phyloP scores from a whole-genome alignment of 257 asterid genomes.

The Primulina tabacum region DNA sequence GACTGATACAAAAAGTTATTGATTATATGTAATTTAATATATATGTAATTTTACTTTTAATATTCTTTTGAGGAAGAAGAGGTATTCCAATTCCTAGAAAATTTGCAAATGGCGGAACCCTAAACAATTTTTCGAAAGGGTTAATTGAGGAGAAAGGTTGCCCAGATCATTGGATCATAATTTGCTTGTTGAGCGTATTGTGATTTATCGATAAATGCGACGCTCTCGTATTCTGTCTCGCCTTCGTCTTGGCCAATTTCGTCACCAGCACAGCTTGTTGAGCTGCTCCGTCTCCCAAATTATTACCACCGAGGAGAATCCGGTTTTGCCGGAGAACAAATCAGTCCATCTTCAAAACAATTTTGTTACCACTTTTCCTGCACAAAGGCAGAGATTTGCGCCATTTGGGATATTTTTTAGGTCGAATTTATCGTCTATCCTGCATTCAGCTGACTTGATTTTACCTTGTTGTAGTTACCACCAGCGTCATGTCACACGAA shows the following conservation, averaged over 20 bases:
- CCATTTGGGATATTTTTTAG: slow-evolving; percentile 28
- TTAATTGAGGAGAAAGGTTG: neutral
- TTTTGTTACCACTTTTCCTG: slow-evolving; percentile 7
- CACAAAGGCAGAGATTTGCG: slow-evolving; percentile 26
- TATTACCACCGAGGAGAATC: slow-evolving; percentile 30
- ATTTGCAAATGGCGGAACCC: neutral
- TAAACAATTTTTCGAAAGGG: neutral
- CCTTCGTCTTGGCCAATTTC: slow-evolving; percentile 42
- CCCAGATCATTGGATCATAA: neutral
- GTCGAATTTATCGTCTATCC: slow-evolving; percentile 27
- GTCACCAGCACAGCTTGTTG: slow-evolving; percentile 27
- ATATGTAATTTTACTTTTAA: no score
- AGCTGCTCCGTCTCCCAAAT: slow-evolving; percentile 33
- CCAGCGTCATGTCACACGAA: slow-evolving; percentile 43
- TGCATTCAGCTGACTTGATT: slow-evolving; percentile 27
- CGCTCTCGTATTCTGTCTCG: slow-evolving; percentile 49
- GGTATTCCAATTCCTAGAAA: neutral
- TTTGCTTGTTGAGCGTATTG: neutral
- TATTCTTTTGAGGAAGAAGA: neutral
- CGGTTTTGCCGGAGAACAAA: slow-evolving; percentile 19
- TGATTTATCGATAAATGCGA: slow-evolving; percentile 38
- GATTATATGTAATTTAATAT: no score
- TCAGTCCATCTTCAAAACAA: slow-evolving; percentile 4
- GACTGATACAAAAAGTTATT: no score
- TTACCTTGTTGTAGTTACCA: slow-evolving; percentile 28